Conservation (phyloP, 371 early-diverging fungal genomes). For the Mucor lusitanicus region DNA sequence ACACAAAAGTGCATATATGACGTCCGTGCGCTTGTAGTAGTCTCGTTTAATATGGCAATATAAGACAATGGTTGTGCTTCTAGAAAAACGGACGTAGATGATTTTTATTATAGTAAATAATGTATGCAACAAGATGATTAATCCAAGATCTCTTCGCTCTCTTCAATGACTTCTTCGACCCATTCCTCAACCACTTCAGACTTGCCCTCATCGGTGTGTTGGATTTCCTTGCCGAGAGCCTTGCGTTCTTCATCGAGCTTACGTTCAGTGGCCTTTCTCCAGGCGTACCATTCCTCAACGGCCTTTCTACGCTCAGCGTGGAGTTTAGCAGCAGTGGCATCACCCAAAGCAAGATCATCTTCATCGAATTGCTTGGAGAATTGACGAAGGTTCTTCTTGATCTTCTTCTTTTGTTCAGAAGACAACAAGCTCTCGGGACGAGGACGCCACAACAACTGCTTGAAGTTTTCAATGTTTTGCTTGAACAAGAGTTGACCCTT, state of each 20-base stretch:
- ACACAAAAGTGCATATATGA: no score
- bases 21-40: no score
- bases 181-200: conserved; percentile 81
- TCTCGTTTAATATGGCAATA: no score
- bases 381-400: conserved; percentile 89
- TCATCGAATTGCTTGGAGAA: conserved; percentile 90
- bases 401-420: conserved; percentile 80
- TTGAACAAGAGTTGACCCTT: conserved; percentile 82
- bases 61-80: not conserved
- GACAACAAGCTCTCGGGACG: conserved; percentile 85
- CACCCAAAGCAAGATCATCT: conserved; percentile 76
- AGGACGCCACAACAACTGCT: conserved; percentile 96
- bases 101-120: conserved; percentile 1
- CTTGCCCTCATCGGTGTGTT: conserved; percentile 55
- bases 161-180: conserved; percentile 76
- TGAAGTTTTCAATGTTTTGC: conserved; percentile 80
- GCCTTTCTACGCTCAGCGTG: conserved; percentile 76
- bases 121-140: conserved; percentile 6
- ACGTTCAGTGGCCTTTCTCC: conserved; percentile 72
- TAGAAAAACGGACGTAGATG: not conserved
- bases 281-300: conserved; percentile 76
- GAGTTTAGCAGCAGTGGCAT: conserved; percentile 71
- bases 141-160: conserved; percentile 49
- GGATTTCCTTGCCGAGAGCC: conserved; percentile 57
- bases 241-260: conserved; percentile 62